A percentile compares a stretch with the other conserved stretches of the same genome.
Conservation (phyloP, 108 stramenopile genomes). For the Cyclotella atomus region DNA sequence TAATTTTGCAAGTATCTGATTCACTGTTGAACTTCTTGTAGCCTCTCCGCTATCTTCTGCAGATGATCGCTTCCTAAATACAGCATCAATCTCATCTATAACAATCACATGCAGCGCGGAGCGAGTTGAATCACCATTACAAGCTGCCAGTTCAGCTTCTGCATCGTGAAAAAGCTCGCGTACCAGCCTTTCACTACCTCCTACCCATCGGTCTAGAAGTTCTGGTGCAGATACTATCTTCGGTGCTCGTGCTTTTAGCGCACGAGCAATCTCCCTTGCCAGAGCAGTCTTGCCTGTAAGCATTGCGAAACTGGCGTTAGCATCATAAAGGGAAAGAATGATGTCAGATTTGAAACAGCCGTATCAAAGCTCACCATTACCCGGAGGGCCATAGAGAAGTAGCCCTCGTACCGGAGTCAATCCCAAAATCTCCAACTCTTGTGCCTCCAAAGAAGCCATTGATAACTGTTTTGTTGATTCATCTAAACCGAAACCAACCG, state of each 20-base stretch:
- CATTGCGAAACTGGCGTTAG: too few species aligned
- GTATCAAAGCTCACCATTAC: conserved; percentile 91
- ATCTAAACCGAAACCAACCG: conserved; percentile 24
- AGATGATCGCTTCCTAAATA: conserved; percentile 78
- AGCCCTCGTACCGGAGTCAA: conserved; percentile 84
- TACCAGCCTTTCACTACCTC: conserved; percentile 91
- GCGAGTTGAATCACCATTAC: conserved; percentile 72
- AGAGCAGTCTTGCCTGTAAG: conserved; percentile 85
- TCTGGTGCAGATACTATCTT: conserved; percentile 96
- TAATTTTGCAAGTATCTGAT: conserved; percentile 81
- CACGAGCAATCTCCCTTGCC: conserved; percentile 91
- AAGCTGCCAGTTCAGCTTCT: conserved; percentile 80
- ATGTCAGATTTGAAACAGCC: too few species aligned
- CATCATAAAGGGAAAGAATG: too few species aligned
- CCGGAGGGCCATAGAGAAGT: conserved; percentile 68
- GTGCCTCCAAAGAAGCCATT: conserved; percentile 69
- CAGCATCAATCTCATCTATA: conserved; percentile 98
- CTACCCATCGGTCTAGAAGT: conserved; percentile 94
- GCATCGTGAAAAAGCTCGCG: conserved; percentile 96
- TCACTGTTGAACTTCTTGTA: conserved; percentile 76
- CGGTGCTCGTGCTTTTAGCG: conserved; percentile 82
- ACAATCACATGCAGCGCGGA: conserved; percentile 94
- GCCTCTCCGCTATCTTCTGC: conserved; percentile 81
- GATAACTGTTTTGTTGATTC: conserved; percentile 36
- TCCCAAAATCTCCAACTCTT: conserved; percentile 85